Evolutionary conservation across 331 rosid genomes (phyloP).

Genomic region (Quercus phellos): DNA sequence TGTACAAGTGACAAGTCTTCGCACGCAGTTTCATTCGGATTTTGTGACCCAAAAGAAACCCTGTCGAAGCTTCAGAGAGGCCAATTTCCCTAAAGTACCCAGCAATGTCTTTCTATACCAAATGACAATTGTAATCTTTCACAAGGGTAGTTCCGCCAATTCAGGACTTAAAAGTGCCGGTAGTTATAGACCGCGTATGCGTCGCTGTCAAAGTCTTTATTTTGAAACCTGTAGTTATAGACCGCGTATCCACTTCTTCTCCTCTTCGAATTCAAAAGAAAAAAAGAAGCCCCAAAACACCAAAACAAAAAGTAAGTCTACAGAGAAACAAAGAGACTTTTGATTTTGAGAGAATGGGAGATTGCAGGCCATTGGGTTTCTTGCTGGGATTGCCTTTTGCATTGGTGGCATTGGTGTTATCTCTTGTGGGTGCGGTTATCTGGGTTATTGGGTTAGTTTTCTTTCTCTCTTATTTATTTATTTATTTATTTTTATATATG

Average conservation of each 20-base stretch:
- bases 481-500: background rate
- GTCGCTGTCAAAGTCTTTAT: background rate
- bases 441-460: slow-evolving; percentile 60
- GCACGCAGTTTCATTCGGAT: background rate
- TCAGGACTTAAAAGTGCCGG: background rate
- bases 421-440: slow-evolving; percentile 62
- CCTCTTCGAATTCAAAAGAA: background rate
- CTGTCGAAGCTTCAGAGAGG: background rate
- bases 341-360: slow-evolving; percentile 32
- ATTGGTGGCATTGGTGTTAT: slow-evolving; percentile 50
- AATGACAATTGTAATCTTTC: background rate
- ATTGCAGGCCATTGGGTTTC: slow-evolving; percentile 81
- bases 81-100: background rate
- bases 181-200: background rate
- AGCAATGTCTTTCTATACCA: background rate
- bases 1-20: too few relatives aligned
- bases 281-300: background rate
- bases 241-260: background rate
- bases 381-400: slow-evolving; percentile 81
- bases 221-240: background rate
- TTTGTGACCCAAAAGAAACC: background rate
- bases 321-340: slow-evolving; percentile 5
- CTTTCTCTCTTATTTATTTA: background rate
- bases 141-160: slow-evolving; percentile 22
- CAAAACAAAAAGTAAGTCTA: background rate